These are phyloP conservation scores for Pisolithus marmoratus DNA, from an alignment of 768 basidiomycete species.

Conservation along the genomic window DNA sequence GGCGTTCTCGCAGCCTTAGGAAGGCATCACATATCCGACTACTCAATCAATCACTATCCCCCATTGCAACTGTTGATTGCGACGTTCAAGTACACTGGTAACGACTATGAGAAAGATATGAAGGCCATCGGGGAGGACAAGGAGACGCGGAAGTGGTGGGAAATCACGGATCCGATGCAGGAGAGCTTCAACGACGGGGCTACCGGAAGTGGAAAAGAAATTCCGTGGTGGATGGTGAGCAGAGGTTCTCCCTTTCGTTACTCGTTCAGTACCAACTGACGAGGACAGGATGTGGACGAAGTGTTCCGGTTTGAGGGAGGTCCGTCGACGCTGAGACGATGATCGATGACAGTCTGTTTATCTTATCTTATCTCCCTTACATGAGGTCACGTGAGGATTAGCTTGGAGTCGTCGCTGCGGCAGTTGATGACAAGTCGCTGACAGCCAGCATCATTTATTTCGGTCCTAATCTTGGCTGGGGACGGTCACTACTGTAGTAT, in stretches of 20 bases:
- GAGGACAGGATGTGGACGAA: constrained; percentile 46
- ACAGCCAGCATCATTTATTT: too few species aligned
- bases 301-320: constrained; percentile 64
- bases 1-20: constrained; percentile 58
- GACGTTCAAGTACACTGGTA: constrained; percentile 70
- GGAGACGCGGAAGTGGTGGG: constrained; percentile 76
- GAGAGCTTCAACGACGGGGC: constrained; percentile 69
- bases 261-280: not conserved
- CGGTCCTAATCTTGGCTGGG: too few species aligned
- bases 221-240: constrained; percentile 68
- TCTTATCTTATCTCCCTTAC: too few species aligned
- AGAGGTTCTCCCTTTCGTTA: not conserved
- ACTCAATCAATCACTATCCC: constrained; percentile 68
- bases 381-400: too few species aligned
- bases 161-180: constrained; percentile 72
- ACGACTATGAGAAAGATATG: constrained; percentile 66
- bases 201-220: constrained; percentile 56
- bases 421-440: too few species aligned
- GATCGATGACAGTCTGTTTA: not conserved
- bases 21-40: constrained; percentile 63
- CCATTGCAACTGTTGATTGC: constrained; percentile 65
- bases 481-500: too few species aligned
- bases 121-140: constrained; percentile 53
- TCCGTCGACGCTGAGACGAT: not conserved
- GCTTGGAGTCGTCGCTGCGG: too few species aligned